Evolutionary conservation across 2,329 filamentous ascomycete genomes (phyloP).

Genomic region (Lachnellula arida): DNA sequence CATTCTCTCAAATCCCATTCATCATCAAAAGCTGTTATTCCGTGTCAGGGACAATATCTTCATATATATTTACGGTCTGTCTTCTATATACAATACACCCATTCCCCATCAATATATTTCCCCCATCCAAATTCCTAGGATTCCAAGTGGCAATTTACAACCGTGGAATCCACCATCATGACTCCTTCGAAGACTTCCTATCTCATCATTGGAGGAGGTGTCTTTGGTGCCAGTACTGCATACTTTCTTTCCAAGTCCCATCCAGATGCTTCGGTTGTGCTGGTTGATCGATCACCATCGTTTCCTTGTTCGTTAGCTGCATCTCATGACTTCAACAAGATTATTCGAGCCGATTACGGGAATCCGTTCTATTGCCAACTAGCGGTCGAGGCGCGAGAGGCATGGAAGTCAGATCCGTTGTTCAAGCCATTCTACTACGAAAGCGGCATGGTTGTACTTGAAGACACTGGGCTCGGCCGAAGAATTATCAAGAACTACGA

Average conservation of each 20-base stretch:
- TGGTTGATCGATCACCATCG: constrained; percentile 39
- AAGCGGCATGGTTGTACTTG: constrained; percentile 45
- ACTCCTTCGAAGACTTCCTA: constrained; percentile 11
- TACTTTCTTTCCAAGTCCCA: constrained; percentile 42
- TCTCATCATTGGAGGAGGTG: constrained; percentile 48
- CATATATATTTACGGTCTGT: too few relatives aligned
- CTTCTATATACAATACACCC: too few relatives aligned
- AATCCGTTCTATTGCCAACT: constrained; percentile 49
- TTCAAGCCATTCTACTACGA: constrained; percentile 45
- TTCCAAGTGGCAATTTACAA: background rate
- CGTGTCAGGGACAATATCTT: too few relatives aligned
- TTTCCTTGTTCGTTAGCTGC: constrained; percentile 41
- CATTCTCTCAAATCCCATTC: too few relatives aligned
- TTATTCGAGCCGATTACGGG: constrained; percentile 54
- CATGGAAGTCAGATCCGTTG: constrained; percentile 45
- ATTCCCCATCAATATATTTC: too few relatives aligned
- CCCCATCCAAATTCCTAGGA: background rate
- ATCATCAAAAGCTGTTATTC: too few relatives aligned
- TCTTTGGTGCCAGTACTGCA: constrained; percentile 47
- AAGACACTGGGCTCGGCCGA: constrained; percentile 41
- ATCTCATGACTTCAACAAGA: constrained; percentile 57
- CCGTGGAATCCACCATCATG: background rate
- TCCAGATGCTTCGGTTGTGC: constrained; percentile 36
- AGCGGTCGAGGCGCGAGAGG: constrained; percentile 43
- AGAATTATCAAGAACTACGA: constrained; percentile 43